Percentiles rank a stretch among this genome's conserved stretches.
Evolutionary conservation across 1,284 basidiomycete genomes (phyloP).

Genomic region (Sporisorium graminicola): DNA sequence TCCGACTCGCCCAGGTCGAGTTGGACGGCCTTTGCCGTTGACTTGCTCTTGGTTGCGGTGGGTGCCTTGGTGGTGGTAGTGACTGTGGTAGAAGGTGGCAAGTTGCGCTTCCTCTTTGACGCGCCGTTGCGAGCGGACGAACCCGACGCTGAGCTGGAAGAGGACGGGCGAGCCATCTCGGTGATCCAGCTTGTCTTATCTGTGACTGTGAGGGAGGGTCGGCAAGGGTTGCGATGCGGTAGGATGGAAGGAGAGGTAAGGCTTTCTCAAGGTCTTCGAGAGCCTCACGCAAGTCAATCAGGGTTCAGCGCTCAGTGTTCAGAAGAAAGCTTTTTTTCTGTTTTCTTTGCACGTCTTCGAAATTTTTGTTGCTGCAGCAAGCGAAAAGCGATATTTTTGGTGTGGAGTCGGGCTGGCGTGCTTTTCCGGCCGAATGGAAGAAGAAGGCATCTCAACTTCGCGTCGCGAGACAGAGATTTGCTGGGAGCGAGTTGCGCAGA

Average conservation of each 20-base stretch:
- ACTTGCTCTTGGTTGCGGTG: constrained; percentile 20
- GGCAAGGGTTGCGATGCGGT: not conserved
- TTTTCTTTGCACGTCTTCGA: constrained; percentile 10
- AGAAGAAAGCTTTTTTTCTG: constrained; percentile 19
- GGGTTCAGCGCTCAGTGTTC: constrained; percentile 23
- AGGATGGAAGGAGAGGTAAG: not conserved
- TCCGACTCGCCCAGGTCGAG: constrained; percentile 29
- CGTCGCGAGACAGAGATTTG: constrained; percentile 35
- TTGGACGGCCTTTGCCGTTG: constrained; percentile 24
- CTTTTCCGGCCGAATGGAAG: constrained; percentile 41
- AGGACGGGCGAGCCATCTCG: constrained; percentile 33
- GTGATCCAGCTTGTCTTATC: not conserved
- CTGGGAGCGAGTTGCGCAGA: constrained; percentile 3
- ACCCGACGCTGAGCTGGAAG: constrained; percentile 32
- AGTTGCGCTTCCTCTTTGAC: constrained; percentile 46
- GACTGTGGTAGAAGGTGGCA: constrained; percentile 6
- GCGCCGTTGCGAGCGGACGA: constrained; percentile 35
- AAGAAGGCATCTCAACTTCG: constrained; percentile 16
- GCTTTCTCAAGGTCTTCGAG: not conserved
- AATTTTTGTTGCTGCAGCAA: constrained; percentile 25
- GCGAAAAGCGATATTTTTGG: not conserved
- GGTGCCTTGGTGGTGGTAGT: constrained; percentile 11
- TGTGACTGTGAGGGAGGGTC: not conserved
- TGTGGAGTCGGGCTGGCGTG: constrained; percentile 23
- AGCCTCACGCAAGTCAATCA: not conserved